Base-by-base conservation (phyloP, 2,329 filamentous ascomycete species). In the Penicillium oxalicum region DNA sequence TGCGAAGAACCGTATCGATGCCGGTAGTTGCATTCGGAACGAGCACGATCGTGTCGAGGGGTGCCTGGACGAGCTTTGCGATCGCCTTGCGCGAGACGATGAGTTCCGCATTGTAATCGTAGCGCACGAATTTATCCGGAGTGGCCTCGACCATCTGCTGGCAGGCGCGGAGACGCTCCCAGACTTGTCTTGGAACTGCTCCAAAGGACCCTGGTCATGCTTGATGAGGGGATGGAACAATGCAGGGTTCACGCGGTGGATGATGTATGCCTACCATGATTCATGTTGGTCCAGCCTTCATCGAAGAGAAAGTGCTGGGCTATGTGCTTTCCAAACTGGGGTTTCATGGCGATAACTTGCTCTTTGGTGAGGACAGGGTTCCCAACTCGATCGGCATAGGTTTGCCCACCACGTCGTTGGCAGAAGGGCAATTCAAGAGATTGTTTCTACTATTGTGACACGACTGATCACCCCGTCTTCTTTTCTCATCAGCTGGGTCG, bases 51-150 rank as follows among this genome's bases (percentile, higher is more conserved):
- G 81, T 81, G 9, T 82, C 75, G 1, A 74, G 62, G 0, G 84
- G 82, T 0, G 78, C 83, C 51, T 84, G 78, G 48, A 95, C 70
- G n/a, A 87, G 64, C 24, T 72, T 63, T 2, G 85, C 83, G 3
- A 89, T 72, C 3, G 83, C 83, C 35, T 68, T 72, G 7, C 87
- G 82, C 12, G 76, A 78, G 52, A 78, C 74, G 54, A 87, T 81
- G 1, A 91, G 76, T 3, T 82, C 72, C 2, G 68, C 62, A 0
- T 81, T 78, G 55, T 81, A 83, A 3, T 79, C 74, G 64, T 86
- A 89, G 28, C 83, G 81, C 61, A 90, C 82, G 71, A 88, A 93
- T 6, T 70, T 66, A 66, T 93, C 88, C 0, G 88, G 87, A 0
- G 72, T 73, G 0, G 77, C 73, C 70, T 94, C 88, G 29, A 75